phyloP scores from a whole-genome alignment of 78 protist genomes.

The Parvularia atlantis region DNA sequence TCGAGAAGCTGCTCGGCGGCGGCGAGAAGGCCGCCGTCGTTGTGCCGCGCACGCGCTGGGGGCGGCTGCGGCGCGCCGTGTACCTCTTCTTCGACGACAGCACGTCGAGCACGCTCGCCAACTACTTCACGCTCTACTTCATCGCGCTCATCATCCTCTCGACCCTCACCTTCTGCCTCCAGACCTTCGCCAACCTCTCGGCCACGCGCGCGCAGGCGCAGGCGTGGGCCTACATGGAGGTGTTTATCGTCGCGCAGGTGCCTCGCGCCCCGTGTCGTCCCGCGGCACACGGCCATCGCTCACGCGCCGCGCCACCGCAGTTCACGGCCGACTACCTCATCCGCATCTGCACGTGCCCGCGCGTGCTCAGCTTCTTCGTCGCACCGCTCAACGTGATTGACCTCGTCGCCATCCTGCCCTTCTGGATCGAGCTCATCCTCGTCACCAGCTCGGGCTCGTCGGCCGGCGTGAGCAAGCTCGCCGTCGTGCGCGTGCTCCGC shows the following conservation, averaged over 20 bases:
- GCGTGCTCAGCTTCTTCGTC: neutral
- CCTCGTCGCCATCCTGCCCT: constrained; percentile 21
- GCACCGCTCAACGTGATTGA: neutral
- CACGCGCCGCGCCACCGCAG: no score
- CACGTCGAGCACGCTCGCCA: no score
- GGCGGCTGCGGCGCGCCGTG: no score
- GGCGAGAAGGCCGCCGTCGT: no score
- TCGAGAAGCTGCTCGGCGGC: no score
- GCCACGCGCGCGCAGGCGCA: neutral
- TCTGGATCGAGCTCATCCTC: constrained; percentile 1
- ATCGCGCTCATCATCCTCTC: neutral
- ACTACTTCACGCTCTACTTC: no score
- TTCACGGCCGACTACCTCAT: constrained; percentile 2
- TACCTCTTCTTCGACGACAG: no score
- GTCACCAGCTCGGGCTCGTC: neutral
- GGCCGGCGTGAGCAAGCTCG: neutral
- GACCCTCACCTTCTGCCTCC: neutral
- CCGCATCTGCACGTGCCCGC: neutral
- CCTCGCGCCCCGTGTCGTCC: no score
- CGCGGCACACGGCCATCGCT: no score
- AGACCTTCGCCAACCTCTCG: neutral
- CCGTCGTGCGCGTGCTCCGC: constrained; percentile 10
- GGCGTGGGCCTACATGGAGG: neutral
- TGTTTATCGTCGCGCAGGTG: neutral
- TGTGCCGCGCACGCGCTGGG: no score